Percentiles rank a stretch among this genome's conserved stretches.
Evolutionary conservation across 2,329 filamentous ascomycete species (phyloP).

Genomic region (Hypoxylon sp.): DNA sequence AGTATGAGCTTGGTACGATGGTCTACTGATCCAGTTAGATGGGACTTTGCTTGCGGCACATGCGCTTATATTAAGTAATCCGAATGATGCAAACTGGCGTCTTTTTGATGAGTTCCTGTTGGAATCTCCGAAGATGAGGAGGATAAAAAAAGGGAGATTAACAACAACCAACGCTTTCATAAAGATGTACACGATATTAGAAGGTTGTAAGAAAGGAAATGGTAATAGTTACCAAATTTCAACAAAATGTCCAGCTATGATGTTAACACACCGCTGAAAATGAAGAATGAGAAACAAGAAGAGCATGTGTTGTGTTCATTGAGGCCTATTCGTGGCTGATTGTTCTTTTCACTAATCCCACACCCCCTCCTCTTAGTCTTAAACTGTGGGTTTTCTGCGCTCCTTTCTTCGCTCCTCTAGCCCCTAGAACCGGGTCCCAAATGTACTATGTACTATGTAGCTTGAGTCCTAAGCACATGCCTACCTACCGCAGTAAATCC

Average conservation of each 20-base stretch:
- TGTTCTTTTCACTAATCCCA: slow-evolving; percentile 30
- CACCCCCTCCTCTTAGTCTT: slow-evolving; percentile 28
- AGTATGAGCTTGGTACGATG: slow-evolving; percentile 46
- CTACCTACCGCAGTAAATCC: slow-evolving; percentile 36
- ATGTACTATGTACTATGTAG: slow-evolving; percentile 12
- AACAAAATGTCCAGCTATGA: not conserved
- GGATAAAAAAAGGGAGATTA: not conserved
- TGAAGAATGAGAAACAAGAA: slow-evolving; percentile 21
- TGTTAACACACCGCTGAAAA: slow-evolving; percentile 11
- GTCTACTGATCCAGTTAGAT: slow-evolving; percentile 40
- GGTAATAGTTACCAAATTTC: slow-evolving; percentile 1
- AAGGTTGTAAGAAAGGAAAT: not conserved
- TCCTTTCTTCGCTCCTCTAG: slow-evolving; percentile 15
- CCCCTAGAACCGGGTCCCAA: slow-evolving; percentile 25
- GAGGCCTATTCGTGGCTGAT: slow-evolving; percentile 41
- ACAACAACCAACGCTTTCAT: not conserved
- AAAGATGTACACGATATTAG: not conserved
- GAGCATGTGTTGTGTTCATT: slow-evolving; percentile 42
- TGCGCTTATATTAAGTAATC: slow-evolving; percentile 44
- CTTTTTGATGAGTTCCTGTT: slow-evolving; percentile 11
- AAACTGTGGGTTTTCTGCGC: slow-evolving; percentile 22
- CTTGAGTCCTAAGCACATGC: slow-evolving; percentile 43
- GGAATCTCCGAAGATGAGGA: not conserved
- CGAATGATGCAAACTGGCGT: slow-evolving; percentile 31
- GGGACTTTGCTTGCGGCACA: slow-evolving; percentile 39